phyloP scores from a whole-genome alignment of 2,329 filamentous ascomycete genomes.

The Botrytis porri region DNA sequence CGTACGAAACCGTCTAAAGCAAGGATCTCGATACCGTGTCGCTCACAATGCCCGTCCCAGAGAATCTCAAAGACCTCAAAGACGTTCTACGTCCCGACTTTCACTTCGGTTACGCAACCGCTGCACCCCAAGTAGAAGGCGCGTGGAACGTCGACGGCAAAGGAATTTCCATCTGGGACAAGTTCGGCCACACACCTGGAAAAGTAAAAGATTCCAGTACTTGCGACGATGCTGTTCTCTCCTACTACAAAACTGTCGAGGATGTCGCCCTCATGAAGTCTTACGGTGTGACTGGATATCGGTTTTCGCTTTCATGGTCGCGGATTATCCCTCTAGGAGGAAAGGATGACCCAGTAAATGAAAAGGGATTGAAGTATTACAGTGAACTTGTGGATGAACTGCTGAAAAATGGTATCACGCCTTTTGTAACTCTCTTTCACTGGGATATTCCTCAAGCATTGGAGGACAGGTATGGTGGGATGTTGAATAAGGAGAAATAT shows the following conservation, averaged over 20 bases:
- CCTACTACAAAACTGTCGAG: conserved; percentile 72
- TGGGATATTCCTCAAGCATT: conserved; percentile 81
- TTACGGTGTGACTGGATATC: conserved; percentile 69
- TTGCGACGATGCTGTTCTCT: conserved; percentile 76
- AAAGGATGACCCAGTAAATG: conserved; percentile 75
- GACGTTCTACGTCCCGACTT: conserved; percentile 61
- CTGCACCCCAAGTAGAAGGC: conserved; percentile 83
- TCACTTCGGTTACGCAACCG: conserved; percentile 75
- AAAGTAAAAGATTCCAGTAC: conserved; percentile 76
- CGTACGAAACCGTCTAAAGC: background rate
- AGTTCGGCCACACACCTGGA: conserved; percentile 71
- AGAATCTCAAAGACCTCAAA: conserved; percentile 43
- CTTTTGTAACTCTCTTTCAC: conserved; percentile 79
- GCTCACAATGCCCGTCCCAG: conserved; percentile 4
- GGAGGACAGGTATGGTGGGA: conserved; percentile 77
- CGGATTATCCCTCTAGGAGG: conserved; percentile 80
- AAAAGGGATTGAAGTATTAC: conserved; percentile 73
- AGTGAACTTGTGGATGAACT: conserved; percentile 74
- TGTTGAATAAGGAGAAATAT: conserved; percentile 76
- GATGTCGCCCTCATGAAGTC: conserved; percentile 75
- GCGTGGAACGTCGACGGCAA: conserved; percentile 69
- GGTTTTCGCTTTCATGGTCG: conserved; percentile 80
- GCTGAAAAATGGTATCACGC: conserved; percentile 69
- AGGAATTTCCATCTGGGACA: conserved; percentile 81
- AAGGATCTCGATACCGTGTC: background rate